Conservation (phyloP, 495 filamentous ascomycete species). For the Penicillium silybi region DNA sequence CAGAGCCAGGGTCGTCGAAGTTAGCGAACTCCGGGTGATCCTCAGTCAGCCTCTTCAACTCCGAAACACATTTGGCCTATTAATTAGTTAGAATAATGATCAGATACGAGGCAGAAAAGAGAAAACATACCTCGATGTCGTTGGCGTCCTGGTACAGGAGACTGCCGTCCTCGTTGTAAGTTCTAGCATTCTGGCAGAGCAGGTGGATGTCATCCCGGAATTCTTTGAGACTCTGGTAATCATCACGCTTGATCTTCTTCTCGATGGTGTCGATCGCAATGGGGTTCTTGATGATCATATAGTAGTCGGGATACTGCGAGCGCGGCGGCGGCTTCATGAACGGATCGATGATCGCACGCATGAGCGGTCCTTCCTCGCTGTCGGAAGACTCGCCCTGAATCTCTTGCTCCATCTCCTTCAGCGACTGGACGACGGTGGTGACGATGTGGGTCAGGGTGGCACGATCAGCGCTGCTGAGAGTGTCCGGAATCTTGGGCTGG, state of each 20-base stretch:
- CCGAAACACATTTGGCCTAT: slow-evolving; percentile 63
- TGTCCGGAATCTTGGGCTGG: slow-evolving; percentile 60
- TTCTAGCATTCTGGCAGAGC: slow-evolving; percentile 85
- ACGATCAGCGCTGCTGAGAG: slow-evolving; percentile 44
- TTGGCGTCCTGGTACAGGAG: slow-evolving; percentile 88
- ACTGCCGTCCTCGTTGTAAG: slow-evolving; percentile 94
- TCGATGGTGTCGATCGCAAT: slow-evolving; percentile 92
- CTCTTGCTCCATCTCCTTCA: slow-evolving; percentile 73
- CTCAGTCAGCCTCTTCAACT: slow-evolving; percentile 65
- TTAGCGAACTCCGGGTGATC: slow-evolving; percentile 69
- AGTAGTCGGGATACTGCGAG: slow-evolving; percentile 86
- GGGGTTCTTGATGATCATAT: slow-evolving; percentile 82
- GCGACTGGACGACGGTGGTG: slow-evolving; percentile 65
- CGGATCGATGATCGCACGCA: slow-evolving; percentile 84
- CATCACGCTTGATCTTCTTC: slow-evolving; percentile 88
- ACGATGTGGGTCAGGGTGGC: slow-evolving; percentile 68
- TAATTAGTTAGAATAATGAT: background rate
- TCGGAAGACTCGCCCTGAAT: slow-evolving; percentile 56
- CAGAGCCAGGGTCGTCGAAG: slow-evolving; percentile 55
- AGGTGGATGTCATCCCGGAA: slow-evolving; percentile 78
- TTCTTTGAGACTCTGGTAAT: slow-evolving; percentile 76
- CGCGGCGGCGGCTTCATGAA: slow-evolving; percentile 91
- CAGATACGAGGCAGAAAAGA: background rate
- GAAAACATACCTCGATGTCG: slow-evolving; percentile 74
- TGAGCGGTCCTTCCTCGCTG: slow-evolving; percentile 54